A percentile compares a stretch with the other conserved stretches of the same genome.
These are phyloP conservation scores for Rhodotorula sp. DNA, from an alignment of 1,284 basidiomycete species.

Conservation along the genomic window DNA sequence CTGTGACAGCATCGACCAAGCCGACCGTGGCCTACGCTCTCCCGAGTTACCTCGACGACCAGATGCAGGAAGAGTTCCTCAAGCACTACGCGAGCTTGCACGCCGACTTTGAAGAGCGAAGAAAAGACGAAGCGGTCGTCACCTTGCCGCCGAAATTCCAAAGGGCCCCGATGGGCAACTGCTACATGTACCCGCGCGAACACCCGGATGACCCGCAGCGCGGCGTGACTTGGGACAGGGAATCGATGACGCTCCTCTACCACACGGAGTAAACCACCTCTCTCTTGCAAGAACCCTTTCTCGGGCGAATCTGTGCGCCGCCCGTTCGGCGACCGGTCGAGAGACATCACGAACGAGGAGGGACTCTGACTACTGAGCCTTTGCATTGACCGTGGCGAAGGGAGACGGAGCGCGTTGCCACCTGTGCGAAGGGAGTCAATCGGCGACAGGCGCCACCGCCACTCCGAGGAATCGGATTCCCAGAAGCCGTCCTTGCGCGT, in stretches of 20 bases:
- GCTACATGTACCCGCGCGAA: conserved; percentile 7
- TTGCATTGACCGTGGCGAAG: too few relatives aligned
- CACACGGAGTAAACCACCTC: conserved; percentile 1
- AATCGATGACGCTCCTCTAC: conserved; percentile 8
- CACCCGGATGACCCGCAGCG: conserved; percentile 13
- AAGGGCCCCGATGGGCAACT: neutral
- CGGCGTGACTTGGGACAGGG: conserved; percentile 1
- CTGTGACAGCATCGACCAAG: too few relatives aligned
- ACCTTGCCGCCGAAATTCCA: neutral
- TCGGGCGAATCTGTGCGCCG: too few relatives aligned
- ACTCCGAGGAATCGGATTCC: too few relatives aligned
- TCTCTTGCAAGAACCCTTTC: too few relatives aligned
- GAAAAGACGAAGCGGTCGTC: conserved; percentile 6
- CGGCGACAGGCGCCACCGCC: too few relatives aligned
- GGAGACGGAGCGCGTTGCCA: too few relatives aligned
- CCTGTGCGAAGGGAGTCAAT: too few relatives aligned
- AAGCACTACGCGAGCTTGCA: conserved; percentile 1
- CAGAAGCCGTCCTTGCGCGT: too few relatives aligned
- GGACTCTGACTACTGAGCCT: too few relatives aligned
- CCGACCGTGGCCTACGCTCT: conserved; percentile 8
- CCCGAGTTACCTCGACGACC: neutral
- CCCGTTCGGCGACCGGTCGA: too few relatives aligned
- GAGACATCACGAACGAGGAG: too few relatives aligned
- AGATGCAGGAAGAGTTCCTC: conserved; percentile 6
- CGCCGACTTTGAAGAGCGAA: neutral